These are phyloP conservation scores for Neocatenulostroma microsporum DNA, from an alignment of 2,329 filamentous ascomycete genomes.

Conservation along the genomic window DNA sequence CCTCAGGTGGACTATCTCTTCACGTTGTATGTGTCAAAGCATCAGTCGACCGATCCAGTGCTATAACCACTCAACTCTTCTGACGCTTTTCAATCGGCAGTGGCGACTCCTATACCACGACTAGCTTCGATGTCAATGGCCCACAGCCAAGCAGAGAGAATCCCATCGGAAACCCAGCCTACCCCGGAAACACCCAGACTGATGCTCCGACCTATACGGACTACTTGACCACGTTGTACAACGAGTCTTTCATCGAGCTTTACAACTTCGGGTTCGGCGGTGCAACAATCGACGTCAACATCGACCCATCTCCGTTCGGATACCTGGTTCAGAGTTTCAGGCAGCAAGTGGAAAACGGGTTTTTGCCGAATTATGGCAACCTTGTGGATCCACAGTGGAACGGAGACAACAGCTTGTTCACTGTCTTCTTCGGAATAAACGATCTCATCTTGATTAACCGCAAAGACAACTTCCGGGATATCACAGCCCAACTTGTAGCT, in stretches of 20 bases:
- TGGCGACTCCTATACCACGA: conserved; percentile 54
- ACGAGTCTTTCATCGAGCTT: conserved; percentile 39
- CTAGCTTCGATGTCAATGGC: conserved; percentile 49
- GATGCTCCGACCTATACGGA: conserved; percentile 51
- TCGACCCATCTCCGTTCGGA: too few relatives aligned
- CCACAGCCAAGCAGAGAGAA: conserved; percentile 47
- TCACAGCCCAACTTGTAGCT: too few relatives aligned
- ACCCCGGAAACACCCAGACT: conserved; percentile 32
- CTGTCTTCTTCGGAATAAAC: conserved; percentile 46
- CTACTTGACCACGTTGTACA: conserved; percentile 40
- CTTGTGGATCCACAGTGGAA: too few relatives aligned
- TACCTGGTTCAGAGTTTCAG: too few relatives aligned
- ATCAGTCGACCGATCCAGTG: too few relatives aligned
- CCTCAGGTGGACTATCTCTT: too few relatives aligned
- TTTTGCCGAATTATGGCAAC: conserved; percentile 32
- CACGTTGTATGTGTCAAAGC: too few relatives aligned
- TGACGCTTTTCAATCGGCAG: conserved; percentile 9
- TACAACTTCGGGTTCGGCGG: conserved; percentile 47
- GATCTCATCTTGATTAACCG: conserved; percentile 47
- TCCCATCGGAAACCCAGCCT: conserved; percentile 55
- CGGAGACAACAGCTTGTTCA: conserved; percentile 37
- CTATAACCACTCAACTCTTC: too few relatives aligned
- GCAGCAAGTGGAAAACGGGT: conserved; percentile 43
- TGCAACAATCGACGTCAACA: conserved; percentile 37
- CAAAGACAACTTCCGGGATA: too few relatives aligned